A percentile compares a stretch with the other conserved stretches of the same genome.
These are phyloP conservation scores for Protomyces inundatus DNA, from an alignment of 1,139 yeast species.

Conservation along the genomic window DNA sequence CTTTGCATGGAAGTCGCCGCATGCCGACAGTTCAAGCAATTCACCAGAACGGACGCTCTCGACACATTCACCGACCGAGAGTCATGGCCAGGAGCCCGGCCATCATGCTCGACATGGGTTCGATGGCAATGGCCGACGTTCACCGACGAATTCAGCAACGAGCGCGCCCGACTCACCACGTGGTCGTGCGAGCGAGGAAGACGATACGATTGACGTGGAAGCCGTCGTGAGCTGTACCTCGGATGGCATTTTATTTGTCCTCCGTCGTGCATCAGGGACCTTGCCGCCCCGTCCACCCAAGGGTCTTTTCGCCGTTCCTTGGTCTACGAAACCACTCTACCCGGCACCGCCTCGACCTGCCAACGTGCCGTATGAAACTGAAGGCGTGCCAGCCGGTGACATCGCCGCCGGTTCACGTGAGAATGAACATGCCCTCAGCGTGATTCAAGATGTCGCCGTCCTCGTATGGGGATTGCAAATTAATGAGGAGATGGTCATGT, in stretches of 20 bases:
- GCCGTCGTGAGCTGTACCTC: slow-evolving; percentile 30
- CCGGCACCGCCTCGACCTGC: slow-evolving; percentile 18
- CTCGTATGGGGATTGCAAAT: slow-evolving; percentile 17
- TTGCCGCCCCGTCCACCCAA: slow-evolving; percentile 6
- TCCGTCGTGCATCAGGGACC: slow-evolving; percentile 23
- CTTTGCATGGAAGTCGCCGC: slow-evolving; percentile 27
- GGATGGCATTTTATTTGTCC: slow-evolving; percentile 30
- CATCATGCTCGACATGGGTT: neutral
- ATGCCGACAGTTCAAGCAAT: neutral
- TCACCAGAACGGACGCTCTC: neutral
- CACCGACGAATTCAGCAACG: neutral
- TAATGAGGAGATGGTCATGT: slow-evolving; percentile 15
- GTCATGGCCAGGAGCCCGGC: neutral
- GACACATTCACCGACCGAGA: neutral
- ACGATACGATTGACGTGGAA: slow-evolving; percentile 26
- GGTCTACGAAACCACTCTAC: slow-evolving; percentile 25
- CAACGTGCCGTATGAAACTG: slow-evolving; percentile 1
- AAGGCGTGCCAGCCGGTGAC: neutral
- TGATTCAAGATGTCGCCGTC: slow-evolving; percentile 15
- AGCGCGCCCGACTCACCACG: neutral
- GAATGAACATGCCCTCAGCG: neutral
- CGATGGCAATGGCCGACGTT: neutral
- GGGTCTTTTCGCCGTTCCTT: slow-evolving; percentile 26
- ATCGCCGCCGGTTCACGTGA: neutral
- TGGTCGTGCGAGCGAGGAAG: neutral